Base-by-base conservation (phyloP, 1,284 basidiomycete species). In the Sporisorium exsertum region DNA sequence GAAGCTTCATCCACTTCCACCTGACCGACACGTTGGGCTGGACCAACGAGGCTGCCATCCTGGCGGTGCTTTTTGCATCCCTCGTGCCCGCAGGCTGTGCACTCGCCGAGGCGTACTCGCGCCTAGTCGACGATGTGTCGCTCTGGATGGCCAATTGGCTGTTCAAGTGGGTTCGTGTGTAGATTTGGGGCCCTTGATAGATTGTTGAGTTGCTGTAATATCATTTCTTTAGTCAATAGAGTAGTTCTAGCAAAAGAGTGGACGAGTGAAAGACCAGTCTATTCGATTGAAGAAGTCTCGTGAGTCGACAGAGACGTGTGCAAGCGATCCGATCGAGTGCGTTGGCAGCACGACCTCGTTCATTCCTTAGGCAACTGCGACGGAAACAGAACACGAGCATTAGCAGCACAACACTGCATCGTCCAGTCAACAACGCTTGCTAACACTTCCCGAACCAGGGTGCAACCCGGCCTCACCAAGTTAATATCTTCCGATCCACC, bases 101-200 rank as follows among this genome's bases (percentile, higher is more conserved):
- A 5, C 15, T 69, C 15, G 67, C 59, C 9, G 76, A 79, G 18
- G 46, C 45, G 29, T 80, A 69, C 29, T 43, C 55, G 8, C 16
- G 78, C 8, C 13, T 72, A 8, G 47, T 80, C 7, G 78, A 80
- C 29, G 77, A 78, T 59, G 53, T 42, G 9, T 33, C 56, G 5
- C 46, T 80, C 3, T 70, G 49, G 33, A 0, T 46, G 9, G 51
- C 76, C 9, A 52, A 65, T 57, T 78, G 58, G 63, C n/a, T 80
- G 12, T 80, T 72, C 37, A 69, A 57, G 43, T 78, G 72, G 72
- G 60, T 75, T 22, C 56, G 72, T 16, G 47, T 64, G 15, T 75
- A 64, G 50, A 40, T 13, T 6, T 35, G 8, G 8, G 6, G 7
- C 35, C 18, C 15, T 33, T 16, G 35, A 46, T 40, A 20, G 45